These are phyloP conservation scores for Plasmodium vinckei DNA, from an alignment of 169 alveolate genomes.

Conservation along the genomic window DNA sequence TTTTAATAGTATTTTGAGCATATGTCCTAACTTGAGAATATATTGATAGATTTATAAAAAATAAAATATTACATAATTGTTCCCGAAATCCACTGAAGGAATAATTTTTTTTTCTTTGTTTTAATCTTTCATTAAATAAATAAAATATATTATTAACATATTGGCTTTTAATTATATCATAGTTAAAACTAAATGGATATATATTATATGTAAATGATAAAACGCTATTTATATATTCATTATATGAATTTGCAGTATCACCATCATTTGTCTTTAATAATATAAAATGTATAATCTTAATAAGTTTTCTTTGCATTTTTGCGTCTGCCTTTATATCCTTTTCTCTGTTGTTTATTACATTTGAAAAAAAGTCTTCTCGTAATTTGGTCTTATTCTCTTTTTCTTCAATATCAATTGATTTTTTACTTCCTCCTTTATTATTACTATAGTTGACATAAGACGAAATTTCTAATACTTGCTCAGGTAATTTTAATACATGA, in stretches of 20 bases:
- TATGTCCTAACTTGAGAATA: slow-evolving; percentile 71
- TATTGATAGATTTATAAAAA: slow-evolving; percentile 58
- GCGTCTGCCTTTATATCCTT: slow-evolving; percentile 65
- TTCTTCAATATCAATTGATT: neutral
- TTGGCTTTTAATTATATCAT: slow-evolving; percentile 65
- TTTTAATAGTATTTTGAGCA: slow-evolving; percentile 68
- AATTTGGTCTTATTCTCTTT: slow-evolving; percentile 25
- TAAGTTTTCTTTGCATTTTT: slow-evolving; percentile 60
- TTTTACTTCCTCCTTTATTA: neutral
- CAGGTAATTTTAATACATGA: slow-evolving; percentile 53
- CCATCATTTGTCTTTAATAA: slow-evolving; percentile 55
- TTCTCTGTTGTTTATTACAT: slow-evolving; percentile 59
- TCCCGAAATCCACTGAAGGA: slow-evolving; percentile 42
- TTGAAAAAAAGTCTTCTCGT: slow-evolving; percentile 31
- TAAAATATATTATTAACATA: slow-evolving; percentile 57
- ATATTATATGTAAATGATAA: slow-evolving; percentile 68
- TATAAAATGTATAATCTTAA: slow-evolving; percentile 52
- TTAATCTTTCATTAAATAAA: slow-evolving; percentile 60
- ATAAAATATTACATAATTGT: slow-evolving; percentile 67
- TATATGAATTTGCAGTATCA: slow-evolving; percentile 35
- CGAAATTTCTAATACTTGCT: slow-evolving; percentile 23
- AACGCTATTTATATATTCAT: slow-evolving; percentile 63
- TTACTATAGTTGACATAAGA: neutral
- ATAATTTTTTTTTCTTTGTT: slow-evolving; percentile 65
- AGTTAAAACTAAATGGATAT: slow-evolving; percentile 65